Base-by-base conservation (phyloP, 2,329 filamentous ascomycete genomes). In the Aspergillus clavatus region DNA sequence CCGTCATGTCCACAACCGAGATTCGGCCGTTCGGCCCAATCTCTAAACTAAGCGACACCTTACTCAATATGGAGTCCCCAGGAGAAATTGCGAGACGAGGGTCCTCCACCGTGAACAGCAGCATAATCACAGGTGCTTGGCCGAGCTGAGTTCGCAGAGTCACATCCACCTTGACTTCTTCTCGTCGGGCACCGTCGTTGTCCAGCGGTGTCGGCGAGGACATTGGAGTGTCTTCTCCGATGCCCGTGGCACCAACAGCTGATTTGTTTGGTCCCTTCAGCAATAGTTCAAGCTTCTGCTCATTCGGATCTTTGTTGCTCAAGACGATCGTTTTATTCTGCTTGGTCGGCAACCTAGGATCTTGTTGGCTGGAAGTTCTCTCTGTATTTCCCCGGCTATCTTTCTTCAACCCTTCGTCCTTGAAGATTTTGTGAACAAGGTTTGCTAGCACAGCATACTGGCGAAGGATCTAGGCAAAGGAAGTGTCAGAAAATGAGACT, bases 241-340 rank as follows among this genome's bases (percentile, higher is more conserved):
- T 48, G n/a, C 26, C 40, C 10, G 35, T 36, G 1, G 27, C 27
- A 11, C 29, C 22, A 16, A 27, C 46, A 16, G n/a, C 38, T 31
- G 33, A 23, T 40, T 50, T 42, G 28, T 45, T 24, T 24, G 43
- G 42, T 2, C 46, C 49, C 18, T 53, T 51, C 19, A 72, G 71
- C 14, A 91, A 73, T 10, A 72, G 74, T 16, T 74, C 69, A 46
- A 82, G 78, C 59, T 86, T 84, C 0, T 72, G 70, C 12, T 68
- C 59, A 16, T 62, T 63, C 3, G 62, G 57, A 29, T 70, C 62
- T 21, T 65, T 58, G 42, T 78, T 69, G 52, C 78, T 71, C 28
- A 68, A 42, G 1, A 56, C 49, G 12, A 57, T 58, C 19, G 58
- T 31, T 6, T 50, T 54, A 38, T 57, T 45, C 11, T 51, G 40